These are phyloP conservation scores for Podospora conica DNA, from an alignment of 495 filamentous ascomycete species.

Conservation along the genomic window DNA sequence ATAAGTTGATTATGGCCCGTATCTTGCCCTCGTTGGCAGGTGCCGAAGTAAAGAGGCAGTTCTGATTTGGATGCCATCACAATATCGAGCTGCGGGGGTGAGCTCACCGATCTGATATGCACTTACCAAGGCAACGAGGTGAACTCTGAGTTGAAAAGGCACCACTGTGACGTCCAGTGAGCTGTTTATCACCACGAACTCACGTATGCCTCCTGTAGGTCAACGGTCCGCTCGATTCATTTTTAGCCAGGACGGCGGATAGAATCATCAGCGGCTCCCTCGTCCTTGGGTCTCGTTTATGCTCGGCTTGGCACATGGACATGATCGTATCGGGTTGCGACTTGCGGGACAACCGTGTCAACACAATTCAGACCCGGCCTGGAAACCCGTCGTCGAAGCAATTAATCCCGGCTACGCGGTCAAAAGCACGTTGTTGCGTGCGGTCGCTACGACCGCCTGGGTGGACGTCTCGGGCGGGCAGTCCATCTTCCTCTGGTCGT, in stretches of 20 bases:
- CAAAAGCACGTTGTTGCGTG: conserved; percentile 14
- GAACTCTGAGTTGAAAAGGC: too few species aligned
- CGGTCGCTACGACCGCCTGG: neutral
- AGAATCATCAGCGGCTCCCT: neutral
- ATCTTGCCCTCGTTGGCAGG: too few species aligned
- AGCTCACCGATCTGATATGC: neutral
- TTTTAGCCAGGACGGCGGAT: neutral
- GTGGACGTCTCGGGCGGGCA: neutral
- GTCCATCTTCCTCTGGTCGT: conserved; percentile 3
- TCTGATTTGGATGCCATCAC: neutral
- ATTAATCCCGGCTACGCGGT: conserved; percentile 18
- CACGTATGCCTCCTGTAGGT: too few species aligned
- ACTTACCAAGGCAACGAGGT: neutral
- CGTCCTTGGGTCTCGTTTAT: conserved; percentile 9
- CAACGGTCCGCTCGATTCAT: neutral
- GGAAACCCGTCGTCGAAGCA: conserved; percentile 17
- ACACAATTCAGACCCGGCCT: neutral
- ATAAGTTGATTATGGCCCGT: too few species aligned
- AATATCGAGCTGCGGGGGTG: neutral
- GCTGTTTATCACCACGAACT: too few species aligned
- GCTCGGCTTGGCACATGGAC: conserved; percentile 1
- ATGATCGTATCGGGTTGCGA: conserved; percentile 5
- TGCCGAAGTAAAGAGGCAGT: conserved; percentile 1
- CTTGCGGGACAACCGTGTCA: conserved; percentile 4
- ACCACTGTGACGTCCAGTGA: too few species aligned